Conservation (phyloP, 306 rosid species). For the Lupinus albus region DNA sequence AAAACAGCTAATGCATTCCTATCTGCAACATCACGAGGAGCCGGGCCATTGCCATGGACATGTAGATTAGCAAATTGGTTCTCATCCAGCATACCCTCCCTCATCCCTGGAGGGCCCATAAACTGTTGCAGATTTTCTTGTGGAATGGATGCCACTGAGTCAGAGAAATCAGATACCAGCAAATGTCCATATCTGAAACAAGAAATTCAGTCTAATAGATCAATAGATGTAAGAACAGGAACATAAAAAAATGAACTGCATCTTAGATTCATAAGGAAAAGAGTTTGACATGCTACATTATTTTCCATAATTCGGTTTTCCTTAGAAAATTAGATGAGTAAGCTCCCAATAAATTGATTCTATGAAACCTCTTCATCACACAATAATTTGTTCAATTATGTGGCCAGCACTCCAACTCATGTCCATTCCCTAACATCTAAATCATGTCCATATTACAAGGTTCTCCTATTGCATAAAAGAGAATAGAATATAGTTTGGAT, state of each 20-base stretch:
- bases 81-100: slow-evolving; percentile 56
- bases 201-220: slow-evolving; percentile 30
- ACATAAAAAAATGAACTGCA: neutral
- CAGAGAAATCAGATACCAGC: slow-evolving; percentile 88
- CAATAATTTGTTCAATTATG: slow-evolving; percentile 12
- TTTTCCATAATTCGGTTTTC: neutral
- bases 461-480: neutral
- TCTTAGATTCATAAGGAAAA: neutral
- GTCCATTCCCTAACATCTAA: slow-evolving; percentile 11
- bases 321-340: slow-evolving; percentile 1
- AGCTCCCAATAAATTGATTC: slow-evolving; percentile 4
- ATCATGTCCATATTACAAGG: neutral
- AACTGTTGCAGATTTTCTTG: slow-evolving; percentile 83
- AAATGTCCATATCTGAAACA: slow-evolving; percentile 81
- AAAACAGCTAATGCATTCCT: slow-evolving; percentile 79
- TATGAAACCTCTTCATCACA: slow-evolving; percentile 16
- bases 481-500: neutral
- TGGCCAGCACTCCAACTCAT: slow-evolving; percentile 10
- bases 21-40: slow-evolving; percentile 62
- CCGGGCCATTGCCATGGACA: slow-evolving; percentile 52
- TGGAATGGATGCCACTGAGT: slow-evolving; percentile 72
- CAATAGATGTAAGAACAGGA: slow-evolving; percentile 4
- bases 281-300: slow-evolving; percentile 11
- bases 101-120: slow-evolving; percentile 67
- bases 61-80: slow-evolving; percentile 57